phyloP scores from a whole-genome alignment of 306 rosid species.

The Psophocarpus tetragonolobus region DNA sequence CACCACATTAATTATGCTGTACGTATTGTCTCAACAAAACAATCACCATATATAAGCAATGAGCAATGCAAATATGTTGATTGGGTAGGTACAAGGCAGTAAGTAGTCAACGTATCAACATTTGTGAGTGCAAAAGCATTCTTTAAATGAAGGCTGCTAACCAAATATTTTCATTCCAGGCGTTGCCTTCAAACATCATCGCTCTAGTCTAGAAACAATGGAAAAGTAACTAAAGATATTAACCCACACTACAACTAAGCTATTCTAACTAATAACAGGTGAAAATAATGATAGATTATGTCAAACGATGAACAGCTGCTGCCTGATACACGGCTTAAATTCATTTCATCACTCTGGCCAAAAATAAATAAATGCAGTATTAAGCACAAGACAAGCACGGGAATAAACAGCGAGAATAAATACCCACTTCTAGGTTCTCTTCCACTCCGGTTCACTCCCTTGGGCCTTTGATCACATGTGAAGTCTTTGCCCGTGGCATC shows the following conservation, averaged over 20 bases:
- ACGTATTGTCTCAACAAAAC: neutral
- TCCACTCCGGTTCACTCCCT: conserved; percentile 55
- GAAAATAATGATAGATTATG: conserved; percentile 49
- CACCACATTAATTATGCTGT: neutral
- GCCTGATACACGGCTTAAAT: conserved; percentile 38
- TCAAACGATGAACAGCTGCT: conserved; percentile 40
- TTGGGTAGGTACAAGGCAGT: neutral
- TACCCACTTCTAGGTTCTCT: conserved; percentile 52
- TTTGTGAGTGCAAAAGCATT: conserved; percentile 28
- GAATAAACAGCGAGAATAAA: conserved; percentile 3
- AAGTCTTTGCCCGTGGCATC: conserved; percentile 54
- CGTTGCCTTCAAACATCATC: conserved; percentile 40
- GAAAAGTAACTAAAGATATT: conserved; percentile 24
- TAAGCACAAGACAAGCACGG: conserved; percentile 29
- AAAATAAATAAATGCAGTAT: conserved; percentile 25
- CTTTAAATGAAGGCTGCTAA: conserved; percentile 39
- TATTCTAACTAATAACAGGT: conserved; percentile 32
- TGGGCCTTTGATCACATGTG: conserved; percentile 50
- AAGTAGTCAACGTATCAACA: neutral
- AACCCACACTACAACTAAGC: conserved; percentile 43
- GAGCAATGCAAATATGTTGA: neutral
- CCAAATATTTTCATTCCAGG: conserved; percentile 35
- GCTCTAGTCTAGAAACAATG: conserved; percentile 42
- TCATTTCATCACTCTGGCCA: conserved; percentile 35
- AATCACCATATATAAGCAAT: conserved; percentile 11